Base-by-base conservation (phyloP, 768 basidiomycete genomes). In the Steccherinum ochraceum region DNA sequence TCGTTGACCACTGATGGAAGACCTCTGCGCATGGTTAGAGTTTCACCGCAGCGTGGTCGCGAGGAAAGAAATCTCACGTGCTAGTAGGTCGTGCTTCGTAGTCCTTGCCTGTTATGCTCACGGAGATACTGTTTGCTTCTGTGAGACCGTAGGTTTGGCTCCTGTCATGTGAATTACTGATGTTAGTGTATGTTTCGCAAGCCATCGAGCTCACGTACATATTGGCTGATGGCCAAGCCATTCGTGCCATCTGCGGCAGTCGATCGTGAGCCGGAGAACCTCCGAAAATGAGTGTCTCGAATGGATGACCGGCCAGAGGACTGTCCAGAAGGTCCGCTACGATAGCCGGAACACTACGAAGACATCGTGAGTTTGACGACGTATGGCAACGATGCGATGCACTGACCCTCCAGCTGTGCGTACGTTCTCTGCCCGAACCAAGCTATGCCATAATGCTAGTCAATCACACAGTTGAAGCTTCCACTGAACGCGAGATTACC, bases 71-170 rank as follows among this genome's bases (percentile, higher is more conserved):
- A 26, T 64, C 76, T 61, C 51, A 79, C 77, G 76, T 73, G 71
- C 70, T 74, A 4, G 68, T 65, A 30, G 76, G 76, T 47, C 80
- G 72, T 12, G 61, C 62, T 12, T 69, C 61, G 58, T 81, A 83
- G 64, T 85, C 83, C 57, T 78, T 76, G 40, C 80, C 81, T 16
- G 76, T 71, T 55, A 78, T 71, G n/a, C 71, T 72, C 46, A 76
- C 76, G 12, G 77, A 74, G 18, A 78, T 71, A 5, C 78, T 78
- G 57, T 80, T 82, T 13, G 78, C 79, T 59, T 84, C 82, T 24
- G 80, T 79, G 52, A 78, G 63, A 2, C 79, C 79, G 55, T 80
- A 81, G 10, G 67, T 75, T 62, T 79, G 78, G 24, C 67, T 71
- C 68, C 74, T 79, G 18, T 49, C 25, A 26, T 18, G 24, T 46